A percentile compares a stretch with the other conserved stretches of the same genome.
These are phyloP conservation scores for Blumeria graminis DNA, from an alignment of 2,329 filamentous ascomycete species.

Conservation along the genomic window DNA sequence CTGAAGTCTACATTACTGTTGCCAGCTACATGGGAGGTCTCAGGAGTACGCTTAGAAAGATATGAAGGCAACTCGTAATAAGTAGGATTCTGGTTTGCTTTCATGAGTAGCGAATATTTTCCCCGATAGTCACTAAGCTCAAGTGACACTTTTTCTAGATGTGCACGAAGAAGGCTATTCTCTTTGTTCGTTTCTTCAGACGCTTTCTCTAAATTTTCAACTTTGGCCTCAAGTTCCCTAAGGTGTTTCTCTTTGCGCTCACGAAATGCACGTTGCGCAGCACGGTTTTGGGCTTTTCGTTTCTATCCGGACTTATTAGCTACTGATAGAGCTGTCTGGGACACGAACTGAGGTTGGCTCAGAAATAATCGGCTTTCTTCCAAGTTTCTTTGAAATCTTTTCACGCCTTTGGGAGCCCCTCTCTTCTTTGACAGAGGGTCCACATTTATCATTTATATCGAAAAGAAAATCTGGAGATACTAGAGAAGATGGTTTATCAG, in stretches of 20 bases:
- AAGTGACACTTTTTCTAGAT: slow-evolving; percentile 65
- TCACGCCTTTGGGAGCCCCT: slow-evolving; percentile 37
- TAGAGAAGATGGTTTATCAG: too few species aligned
- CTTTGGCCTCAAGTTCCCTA: slow-evolving; percentile 60
- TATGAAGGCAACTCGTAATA: too few species aligned
- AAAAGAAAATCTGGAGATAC: too few species aligned
- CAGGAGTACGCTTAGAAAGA: too few species aligned
- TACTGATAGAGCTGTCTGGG: background rate
- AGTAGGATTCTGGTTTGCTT: background rate
- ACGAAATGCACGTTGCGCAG: slow-evolving; percentile 77
- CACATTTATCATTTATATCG: too few species aligned
- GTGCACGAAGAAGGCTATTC: slow-evolving; percentile 60
- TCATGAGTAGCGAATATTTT: slow-evolving; percentile 36
- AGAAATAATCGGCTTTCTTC: slow-evolving; percentile 81
- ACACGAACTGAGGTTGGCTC: slow-evolving; percentile 80
- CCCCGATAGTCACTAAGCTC: slow-evolving; percentile 85
- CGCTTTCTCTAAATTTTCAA: slow-evolving; percentile 53
- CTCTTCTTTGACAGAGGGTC: too few species aligned
- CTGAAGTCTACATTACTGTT: too few species aligned
- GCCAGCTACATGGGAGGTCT: too few species aligned
- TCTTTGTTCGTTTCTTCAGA: slow-evolving; percentile 67
- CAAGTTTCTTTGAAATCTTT: slow-evolving; percentile 82
- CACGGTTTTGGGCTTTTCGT: slow-evolving; percentile 85
- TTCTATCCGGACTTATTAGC: slow-evolving; percentile 29
- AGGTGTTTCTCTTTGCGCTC: slow-evolving; percentile 86